phyloP scores from a whole-genome alignment of 352 stramenopile genomes.

The Saprolegnia parasitica region DNA sequence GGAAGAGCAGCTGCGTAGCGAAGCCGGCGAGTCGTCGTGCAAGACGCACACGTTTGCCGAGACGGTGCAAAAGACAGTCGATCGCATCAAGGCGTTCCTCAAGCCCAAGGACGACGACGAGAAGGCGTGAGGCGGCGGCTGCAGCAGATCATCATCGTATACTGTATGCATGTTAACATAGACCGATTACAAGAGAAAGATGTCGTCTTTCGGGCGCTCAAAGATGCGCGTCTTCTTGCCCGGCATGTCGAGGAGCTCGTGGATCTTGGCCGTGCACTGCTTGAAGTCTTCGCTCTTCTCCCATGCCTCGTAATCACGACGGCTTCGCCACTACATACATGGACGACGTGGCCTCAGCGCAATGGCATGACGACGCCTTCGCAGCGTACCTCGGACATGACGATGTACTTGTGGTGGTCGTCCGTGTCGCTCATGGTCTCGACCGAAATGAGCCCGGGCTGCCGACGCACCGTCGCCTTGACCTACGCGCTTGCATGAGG shows the following conservation, averaged over 20 bases:
- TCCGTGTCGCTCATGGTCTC: constrained; percentile 73
- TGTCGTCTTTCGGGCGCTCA: constrained; percentile 68
- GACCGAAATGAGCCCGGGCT: constrained; percentile 70
- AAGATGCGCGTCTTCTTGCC: constrained; percentile 80
- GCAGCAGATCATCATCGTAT: not conserved
- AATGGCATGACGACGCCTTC: too few relatives aligned
- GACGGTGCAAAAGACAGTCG: constrained; percentile 74
- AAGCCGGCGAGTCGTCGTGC: constrained; percentile 67
- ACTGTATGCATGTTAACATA: not conserved
- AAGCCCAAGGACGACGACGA: constrained; percentile 35
- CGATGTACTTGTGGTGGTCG: constrained; percentile 82
- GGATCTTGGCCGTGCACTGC: constrained; percentile 72
- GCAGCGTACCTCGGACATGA: constrained; percentile 72
- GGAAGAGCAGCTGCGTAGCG: constrained; percentile 65
- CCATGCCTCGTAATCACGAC: constrained; percentile 78
- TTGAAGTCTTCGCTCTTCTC: constrained; percentile 71
- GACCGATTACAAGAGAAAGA: constrained; percentile 65
- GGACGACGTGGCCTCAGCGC: not conserved
- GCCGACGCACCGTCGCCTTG: constrained; percentile 69
- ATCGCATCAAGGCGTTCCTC: constrained; percentile 88
- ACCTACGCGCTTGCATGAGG: constrained; percentile 37
- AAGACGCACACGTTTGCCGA: constrained; percentile 80
- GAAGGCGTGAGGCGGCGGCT: constrained; percentile 8
- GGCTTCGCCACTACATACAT: constrained; percentile 71
- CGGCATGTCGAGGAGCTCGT: constrained; percentile 77